Conservation (phyloP, 495 filamentous ascomycete species). For the Thozetella sp. region DNA sequence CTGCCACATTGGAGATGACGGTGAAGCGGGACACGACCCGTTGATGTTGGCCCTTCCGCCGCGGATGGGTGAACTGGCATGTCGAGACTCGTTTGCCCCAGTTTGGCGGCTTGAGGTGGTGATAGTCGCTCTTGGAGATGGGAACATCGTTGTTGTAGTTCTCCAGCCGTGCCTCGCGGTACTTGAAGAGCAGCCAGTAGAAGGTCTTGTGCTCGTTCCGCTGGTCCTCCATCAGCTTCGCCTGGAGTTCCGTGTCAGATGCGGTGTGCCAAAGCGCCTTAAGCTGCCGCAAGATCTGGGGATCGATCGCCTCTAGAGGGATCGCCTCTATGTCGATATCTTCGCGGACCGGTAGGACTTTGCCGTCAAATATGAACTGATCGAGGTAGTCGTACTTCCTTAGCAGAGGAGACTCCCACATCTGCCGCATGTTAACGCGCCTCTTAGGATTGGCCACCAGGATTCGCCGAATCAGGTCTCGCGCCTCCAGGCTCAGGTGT, state of each 20-base stretch:
- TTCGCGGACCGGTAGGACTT: constrained; percentile 16
- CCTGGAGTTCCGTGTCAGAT: constrained; percentile 67
- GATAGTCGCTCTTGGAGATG: constrained; percentile 85
- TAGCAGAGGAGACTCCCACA: constrained; percentile 84
- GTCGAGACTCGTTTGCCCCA: constrained; percentile 51
- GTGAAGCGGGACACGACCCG: constrained; percentile 71
- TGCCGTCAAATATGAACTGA: constrained; percentile 35
- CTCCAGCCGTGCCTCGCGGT: constrained; percentile 80
- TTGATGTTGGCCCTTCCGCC: constrained; percentile 37
- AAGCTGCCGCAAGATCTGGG: constrained; percentile 79
- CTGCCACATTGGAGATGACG: constrained; percentile 61
- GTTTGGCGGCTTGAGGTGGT: constrained; percentile 65
- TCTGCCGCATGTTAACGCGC: constrained; percentile 74
- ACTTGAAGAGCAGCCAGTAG: constrained; percentile 79
- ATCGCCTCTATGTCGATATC: constrained; percentile 32
- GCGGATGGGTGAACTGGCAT: constrained; percentile 45
- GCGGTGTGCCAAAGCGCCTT: constrained; percentile 87
- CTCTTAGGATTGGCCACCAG: constrained; percentile 71
- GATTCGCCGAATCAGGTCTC: constrained; percentile 76
- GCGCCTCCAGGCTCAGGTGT: constrained; percentile 68
- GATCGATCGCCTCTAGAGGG: constrained; percentile 62
- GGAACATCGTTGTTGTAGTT: constrained; percentile 75
- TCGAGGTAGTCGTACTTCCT: constrained; percentile 76
- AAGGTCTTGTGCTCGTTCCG: constrained; percentile 89
- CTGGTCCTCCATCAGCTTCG: constrained; percentile 64